Percentiles rank a stretch among this genome's conserved stretches.
phyloP scores from a whole-genome alignment of 1,139 yeast genomes.

The Nakaseomyces bracarensis region DNA sequence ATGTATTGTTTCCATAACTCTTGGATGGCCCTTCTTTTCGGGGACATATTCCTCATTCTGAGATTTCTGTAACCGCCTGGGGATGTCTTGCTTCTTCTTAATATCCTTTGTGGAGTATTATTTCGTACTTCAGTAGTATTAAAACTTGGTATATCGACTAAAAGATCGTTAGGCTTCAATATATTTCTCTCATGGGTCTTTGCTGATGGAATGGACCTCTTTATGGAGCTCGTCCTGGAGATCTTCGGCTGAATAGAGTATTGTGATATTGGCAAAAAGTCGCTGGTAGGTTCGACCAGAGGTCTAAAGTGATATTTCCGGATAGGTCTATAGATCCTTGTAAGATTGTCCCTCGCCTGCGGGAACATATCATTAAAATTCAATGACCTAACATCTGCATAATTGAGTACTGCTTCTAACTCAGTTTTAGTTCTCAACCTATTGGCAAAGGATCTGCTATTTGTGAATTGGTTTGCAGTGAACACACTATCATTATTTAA shows the following conservation, averaged over 20 bases:
- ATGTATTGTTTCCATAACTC: slow-evolving; percentile 29
- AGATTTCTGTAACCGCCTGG: slow-evolving; percentile 6
- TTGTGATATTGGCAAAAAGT: not conserved
- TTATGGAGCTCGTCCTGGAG: slow-evolving; percentile 2
- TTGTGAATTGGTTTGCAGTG: not conserved
- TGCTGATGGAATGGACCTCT: not conserved
- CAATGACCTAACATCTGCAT: slow-evolving; percentile 4
- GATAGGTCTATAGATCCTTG: not conserved
- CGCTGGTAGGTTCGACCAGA: not conserved
- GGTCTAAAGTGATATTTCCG: slow-evolving; percentile 4
- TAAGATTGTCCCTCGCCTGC: not conserved
- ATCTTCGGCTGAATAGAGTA: not conserved
- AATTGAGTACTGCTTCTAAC: slow-evolving; percentile 6
- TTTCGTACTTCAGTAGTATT: not conserved
- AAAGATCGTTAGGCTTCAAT: not conserved
- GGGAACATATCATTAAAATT: not conserved
- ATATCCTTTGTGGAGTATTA: not conserved
- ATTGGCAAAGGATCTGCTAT: not conserved
- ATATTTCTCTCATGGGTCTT: not conserved
- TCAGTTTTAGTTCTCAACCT: slow-evolving; percentile 6
- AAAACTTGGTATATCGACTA: not conserved
- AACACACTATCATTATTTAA: not conserved
- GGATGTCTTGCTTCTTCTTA: slow-evolving; percentile 6
- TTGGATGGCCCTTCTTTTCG: not conserved
- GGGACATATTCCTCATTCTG: slow-evolving; percentile 1